Conservation (phyloP, 805 yeast genomes). For the Spencermartinsiella europaea region DNA sequence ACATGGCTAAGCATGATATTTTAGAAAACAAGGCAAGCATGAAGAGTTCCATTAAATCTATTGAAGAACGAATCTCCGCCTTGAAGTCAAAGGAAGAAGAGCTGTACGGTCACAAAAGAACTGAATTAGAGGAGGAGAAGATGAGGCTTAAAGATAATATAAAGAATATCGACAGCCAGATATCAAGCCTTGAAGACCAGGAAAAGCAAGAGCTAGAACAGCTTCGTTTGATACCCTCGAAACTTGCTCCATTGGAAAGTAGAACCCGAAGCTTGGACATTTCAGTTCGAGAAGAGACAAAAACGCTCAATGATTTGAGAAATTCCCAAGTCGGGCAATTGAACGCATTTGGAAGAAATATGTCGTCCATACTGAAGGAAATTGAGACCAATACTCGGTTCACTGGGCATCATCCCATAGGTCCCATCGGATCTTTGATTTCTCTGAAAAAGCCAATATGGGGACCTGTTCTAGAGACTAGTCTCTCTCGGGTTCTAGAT, state of each 20-base stretch:
- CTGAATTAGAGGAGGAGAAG: conserved; percentile 17
- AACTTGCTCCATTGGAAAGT: background rate
- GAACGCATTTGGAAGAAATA: conserved; percentile 46
- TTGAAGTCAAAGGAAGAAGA: conserved; percentile 1
- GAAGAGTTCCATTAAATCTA: conserved; percentile 1
- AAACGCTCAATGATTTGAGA: background rate
- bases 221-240: background rate
- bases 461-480: conserved; percentile 55
- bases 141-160: conserved; percentile 25
- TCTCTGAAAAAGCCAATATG: conserved; percentile 54
- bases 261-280: background rate
- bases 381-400: conserved; percentile 40
- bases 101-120: conserved; percentile 3
- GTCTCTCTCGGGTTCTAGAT: conserved; percentile 45
- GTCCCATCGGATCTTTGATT: conserved; percentile 71
- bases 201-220: background rate
- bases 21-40: background rate
- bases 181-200: background rate
- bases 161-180: conserved; percentile 16
- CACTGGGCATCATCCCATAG: conserved; percentile 47
- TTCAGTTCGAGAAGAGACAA: background rate
- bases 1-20: background rate
- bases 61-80: background rate
- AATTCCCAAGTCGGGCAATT: background rate
- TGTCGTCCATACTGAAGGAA: conserved; percentile 39